These are phyloP conservation scores for Fusarium hainanense DNA, from an alignment of 2,329 filamentous ascomycete species.

Conservation along the genomic window DNA sequence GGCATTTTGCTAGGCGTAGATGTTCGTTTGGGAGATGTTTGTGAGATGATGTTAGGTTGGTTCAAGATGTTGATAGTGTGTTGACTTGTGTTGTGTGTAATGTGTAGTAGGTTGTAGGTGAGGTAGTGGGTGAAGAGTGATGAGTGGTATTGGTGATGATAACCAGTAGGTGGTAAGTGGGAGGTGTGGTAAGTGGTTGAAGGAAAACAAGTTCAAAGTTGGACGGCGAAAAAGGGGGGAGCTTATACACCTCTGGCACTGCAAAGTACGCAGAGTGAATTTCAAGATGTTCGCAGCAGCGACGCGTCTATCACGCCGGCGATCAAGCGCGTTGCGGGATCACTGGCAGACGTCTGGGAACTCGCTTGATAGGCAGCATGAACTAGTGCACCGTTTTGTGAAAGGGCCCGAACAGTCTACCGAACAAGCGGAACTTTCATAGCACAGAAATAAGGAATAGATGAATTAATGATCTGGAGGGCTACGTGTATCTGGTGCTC, in stretches of 20 bases:
- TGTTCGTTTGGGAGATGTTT: not conserved
- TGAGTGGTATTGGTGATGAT: no score
- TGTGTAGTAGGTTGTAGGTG: no score
- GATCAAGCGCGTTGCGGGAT: not conserved
- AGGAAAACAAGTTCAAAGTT: not conserved
- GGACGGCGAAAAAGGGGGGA: not conserved
- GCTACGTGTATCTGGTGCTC: not conserved
- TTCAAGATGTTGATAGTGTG: no score
- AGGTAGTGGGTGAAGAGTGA: no score
- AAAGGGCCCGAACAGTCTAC: not conserved
- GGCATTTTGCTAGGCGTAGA: not conserved
- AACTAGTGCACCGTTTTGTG: not conserved
- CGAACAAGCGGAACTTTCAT: not conserved
- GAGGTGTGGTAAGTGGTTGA: not conserved
- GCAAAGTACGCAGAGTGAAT: not conserved
- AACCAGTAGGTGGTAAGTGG: no score
- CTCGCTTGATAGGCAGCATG: not conserved
- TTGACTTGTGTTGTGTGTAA: no score
- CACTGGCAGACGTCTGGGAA: not conserved
- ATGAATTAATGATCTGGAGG: not conserved
- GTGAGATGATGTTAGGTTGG: no score
- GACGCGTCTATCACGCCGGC: not conserved
- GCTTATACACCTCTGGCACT: not conserved
- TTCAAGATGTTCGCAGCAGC: not conserved
- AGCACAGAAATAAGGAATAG: rapidly evolving